Conservation (phyloP, 2,329 filamentous ascomycete species). For the Ophiostoma sp. region DNA sequence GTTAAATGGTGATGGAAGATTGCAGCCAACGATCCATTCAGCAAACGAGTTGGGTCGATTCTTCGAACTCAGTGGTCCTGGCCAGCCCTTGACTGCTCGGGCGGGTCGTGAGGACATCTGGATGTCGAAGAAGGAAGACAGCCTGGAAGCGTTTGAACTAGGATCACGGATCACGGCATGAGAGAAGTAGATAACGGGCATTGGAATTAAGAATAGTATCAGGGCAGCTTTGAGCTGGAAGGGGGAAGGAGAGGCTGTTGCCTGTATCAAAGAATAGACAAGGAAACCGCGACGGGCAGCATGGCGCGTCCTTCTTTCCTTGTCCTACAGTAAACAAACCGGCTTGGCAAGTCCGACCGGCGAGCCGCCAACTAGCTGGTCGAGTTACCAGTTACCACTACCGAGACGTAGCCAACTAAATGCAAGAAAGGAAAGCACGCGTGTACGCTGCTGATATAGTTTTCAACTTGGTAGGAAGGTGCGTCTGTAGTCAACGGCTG, state of each 20-base stretch:
- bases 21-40: conserved; percentile 1
- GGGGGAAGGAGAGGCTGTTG: too few relatives aligned
- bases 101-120: not conserved
- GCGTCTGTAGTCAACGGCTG: not conserved
- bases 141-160: not conserved
- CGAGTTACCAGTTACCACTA: too few relatives aligned
- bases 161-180: not conserved
- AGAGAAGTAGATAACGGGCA: not conserved
- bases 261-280: not conserved
- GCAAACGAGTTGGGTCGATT: not conserved
- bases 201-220: not conserved
- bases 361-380: not conserved
- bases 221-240: not conserved
- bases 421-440: not conserved
- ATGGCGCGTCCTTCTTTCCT: not conserved
- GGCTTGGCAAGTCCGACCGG: not conserved
- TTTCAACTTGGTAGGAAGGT: not conserved
- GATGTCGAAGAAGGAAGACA: not conserved
- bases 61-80: not conserved
- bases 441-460: not conserved
- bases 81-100: not conserved
- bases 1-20: not conserved
- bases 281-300: not conserved
- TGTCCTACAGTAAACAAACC: not conserved
- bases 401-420: too few relatives aligned